Conservation (phyloP, 2,329 filamentous ascomycete genomes). For the Cyphellophora europaea region DNA sequence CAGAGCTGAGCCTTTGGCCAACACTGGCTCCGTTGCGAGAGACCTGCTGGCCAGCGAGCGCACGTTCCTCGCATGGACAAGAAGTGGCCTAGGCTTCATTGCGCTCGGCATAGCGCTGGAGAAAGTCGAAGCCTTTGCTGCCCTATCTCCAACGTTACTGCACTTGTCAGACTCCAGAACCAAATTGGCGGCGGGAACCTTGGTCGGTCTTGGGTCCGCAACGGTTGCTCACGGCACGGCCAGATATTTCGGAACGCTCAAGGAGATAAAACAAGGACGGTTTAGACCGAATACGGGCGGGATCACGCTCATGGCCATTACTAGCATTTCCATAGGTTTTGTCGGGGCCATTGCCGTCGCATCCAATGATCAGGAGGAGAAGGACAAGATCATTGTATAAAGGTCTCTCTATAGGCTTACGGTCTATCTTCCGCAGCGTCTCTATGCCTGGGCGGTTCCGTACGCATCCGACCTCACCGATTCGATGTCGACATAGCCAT, state of each 20-base stretch:
- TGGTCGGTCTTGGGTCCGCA: conserved; percentile 36
- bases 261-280: conserved; percentile 32
- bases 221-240: conserved; percentile 39
- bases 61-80: conserved; percentile 44
- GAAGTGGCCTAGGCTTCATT: conserved; percentile 43
- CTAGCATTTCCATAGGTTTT: conserved; percentile 9
- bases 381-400: too few species aligned
- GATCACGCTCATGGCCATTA: conserved; percentile 10
- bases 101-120: conserved; percentile 42
- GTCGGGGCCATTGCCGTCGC: conserved; percentile 8
- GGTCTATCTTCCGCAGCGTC: not conserved
- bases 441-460: not conserved
- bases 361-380: conserved; percentile 6
- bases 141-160: conserved; percentile 8
- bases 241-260: conserved; percentile 38
- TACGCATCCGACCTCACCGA: not conserved
- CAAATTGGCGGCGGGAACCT: conserved; percentile 29
- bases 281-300: conserved; percentile 23
- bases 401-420: not conserved
- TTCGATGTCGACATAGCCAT: conserved; percentile 34
- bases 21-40: conserved; percentile 41
- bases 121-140: conserved; percentile 25
- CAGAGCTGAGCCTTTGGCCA: conserved; percentile 21
- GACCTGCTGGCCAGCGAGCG: conserved; percentile 47
- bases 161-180: conserved; percentile 13